Evolutionary conservation across 2,329 filamentous ascomycete genomes (phyloP).

Genomic region (Nemania abortiva): DNA sequence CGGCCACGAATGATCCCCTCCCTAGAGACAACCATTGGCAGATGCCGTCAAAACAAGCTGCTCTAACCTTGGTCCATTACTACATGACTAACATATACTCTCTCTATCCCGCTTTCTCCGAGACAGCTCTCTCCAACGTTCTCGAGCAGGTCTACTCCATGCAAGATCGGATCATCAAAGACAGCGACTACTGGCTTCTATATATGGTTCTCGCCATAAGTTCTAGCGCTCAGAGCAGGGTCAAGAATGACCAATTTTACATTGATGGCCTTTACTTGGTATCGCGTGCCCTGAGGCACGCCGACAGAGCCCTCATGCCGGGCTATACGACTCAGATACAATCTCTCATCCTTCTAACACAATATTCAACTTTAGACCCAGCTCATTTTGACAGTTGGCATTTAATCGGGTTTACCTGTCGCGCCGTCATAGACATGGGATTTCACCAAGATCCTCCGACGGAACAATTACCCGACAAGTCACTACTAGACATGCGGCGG

Average conservation of each 20-base stretch:
- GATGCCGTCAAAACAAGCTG: conserved; percentile 79
- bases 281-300: conserved; percentile 76
- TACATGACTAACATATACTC: conserved; percentile 87
- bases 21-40: conserved; percentile 69
- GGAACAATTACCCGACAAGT: conserved; percentile 74
- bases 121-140: conserved; percentile 80
- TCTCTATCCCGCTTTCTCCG: conserved; percentile 84
- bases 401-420: conserved; percentile 87
- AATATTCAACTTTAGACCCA: conserved; percentile 91
- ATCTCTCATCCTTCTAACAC: conserved; percentile 84
- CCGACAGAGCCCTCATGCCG: conserved; percentile 85
- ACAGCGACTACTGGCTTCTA: conserved; percentile 85
- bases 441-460: conserved; percentile 90
- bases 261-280: conserved; percentile 67
- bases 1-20: conserved; percentile 79
- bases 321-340: conserved; percentile 89
- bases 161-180: conserved; percentile 70
- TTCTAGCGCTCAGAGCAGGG: conserved; percentile 78
- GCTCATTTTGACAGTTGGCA: conserved; percentile 95
- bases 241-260: conserved; percentile 74
- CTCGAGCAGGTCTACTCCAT: conserved; percentile 85
- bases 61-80: conserved; percentile 79
- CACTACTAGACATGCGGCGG: conserved; percentile 80
- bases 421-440: conserved; percentile 88
- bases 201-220: conserved; percentile 91